These are phyloP conservation scores for Ballota nigra DNA, from an alignment of 257 asterid genomes.

Conservation along the genomic window DNA sequence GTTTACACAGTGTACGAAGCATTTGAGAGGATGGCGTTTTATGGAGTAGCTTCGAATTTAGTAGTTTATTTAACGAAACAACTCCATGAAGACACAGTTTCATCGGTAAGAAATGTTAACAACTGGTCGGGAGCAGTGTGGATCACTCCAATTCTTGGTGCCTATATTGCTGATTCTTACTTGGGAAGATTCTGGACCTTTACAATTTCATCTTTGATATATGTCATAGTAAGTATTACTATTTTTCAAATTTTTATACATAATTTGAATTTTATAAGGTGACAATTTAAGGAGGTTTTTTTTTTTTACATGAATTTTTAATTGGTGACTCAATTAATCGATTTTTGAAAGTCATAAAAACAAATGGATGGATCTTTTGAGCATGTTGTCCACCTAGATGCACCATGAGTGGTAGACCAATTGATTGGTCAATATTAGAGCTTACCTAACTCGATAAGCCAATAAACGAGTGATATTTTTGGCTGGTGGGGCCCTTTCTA, in stretches of 20 bases:
- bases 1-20: constrained; percentile 88
- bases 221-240: constrained; percentile 54
- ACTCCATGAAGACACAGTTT: constrained; percentile 78
- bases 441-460: constrained; percentile 25
- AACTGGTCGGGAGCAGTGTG: constrained; percentile 92
- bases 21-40: constrained; percentile 90
- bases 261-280: not conserved
- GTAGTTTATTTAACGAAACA: constrained; percentile 83
- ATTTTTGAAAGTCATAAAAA: too few species aligned
- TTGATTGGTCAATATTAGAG: constrained; percentile 32
- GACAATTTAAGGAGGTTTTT: constrained; percentile 1
- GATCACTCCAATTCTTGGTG: constrained; percentile 90
- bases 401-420: constrained; percentile 20
- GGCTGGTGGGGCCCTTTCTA: constrained; percentile 20
- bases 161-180: constrained; percentile 79
- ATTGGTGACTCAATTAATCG: too few species aligned
- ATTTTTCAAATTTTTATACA: not conserved
- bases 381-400: constrained; percentile 19
- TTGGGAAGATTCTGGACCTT: constrained; percentile 94
- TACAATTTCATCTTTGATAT: constrained; percentile 70
- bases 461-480: constrained; percentile 16
- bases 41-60: constrained; percentile 85
- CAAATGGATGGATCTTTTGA: not conserved
- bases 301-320: too few species aligned
- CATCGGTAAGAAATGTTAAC: constrained; percentile 77